Percentiles rank a stretch among this genome's conserved stretches.
phyloP scores from a whole-genome alignment of 1,284 basidiomycete genomes.

The Ceratobasidium sp. region DNA sequence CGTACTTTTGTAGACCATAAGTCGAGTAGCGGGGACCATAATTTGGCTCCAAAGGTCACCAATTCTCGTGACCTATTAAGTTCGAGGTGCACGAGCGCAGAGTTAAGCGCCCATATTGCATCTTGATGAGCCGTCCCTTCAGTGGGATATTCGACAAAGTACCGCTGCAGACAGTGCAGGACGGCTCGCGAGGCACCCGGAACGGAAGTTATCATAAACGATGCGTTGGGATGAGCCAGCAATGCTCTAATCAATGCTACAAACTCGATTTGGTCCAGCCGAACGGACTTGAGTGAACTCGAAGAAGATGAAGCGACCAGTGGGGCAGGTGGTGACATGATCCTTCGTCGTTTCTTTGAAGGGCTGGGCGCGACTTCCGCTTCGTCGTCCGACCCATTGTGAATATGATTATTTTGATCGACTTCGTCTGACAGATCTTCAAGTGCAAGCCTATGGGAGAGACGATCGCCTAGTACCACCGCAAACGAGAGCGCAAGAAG shows the following conservation, averaged over 20 bases:
- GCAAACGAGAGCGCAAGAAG: conserved; percentile 83
- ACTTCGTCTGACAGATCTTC: conserved; percentile 49
- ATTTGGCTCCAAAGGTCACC: conserved; percentile 67
- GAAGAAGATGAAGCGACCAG: conserved; percentile 14
- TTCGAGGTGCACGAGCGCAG: conserved; percentile 77
- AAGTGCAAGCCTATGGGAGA: conserved; percentile 55
- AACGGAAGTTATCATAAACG: conserved; percentile 50
- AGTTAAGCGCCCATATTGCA: conserved; percentile 76
- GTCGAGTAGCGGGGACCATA: conserved; percentile 75
- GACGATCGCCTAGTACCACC: conserved; percentile 74
- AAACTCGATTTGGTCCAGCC: conserved; percentile 78
- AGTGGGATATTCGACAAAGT: conserved; percentile 72
- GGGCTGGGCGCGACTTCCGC: conserved; percentile 52
- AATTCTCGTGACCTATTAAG: conserved; percentile 76
- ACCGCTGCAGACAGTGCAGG: conserved; percentile 74
- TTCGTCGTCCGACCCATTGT: conserved; percentile 57
- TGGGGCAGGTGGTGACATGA: conserved; percentile 47
- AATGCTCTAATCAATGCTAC: conserved; percentile 76
- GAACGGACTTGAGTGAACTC: conserved; percentile 56
- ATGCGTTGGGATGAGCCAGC: conserved; percentile 57
- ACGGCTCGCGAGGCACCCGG: conserved; percentile 64
- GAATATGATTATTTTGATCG: conserved; percentile 55
- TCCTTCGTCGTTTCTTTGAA: conserved; percentile 53
- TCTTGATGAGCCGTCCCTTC: conserved; percentile 84
- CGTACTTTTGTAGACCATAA: conserved; percentile 84